A percentile compares a stretch with the other conserved stretches of the same genome.
Evolutionary conservation across 805 yeast genomes (phyloP).

Genomic region (Naumovozyma dairenensis): DNA sequence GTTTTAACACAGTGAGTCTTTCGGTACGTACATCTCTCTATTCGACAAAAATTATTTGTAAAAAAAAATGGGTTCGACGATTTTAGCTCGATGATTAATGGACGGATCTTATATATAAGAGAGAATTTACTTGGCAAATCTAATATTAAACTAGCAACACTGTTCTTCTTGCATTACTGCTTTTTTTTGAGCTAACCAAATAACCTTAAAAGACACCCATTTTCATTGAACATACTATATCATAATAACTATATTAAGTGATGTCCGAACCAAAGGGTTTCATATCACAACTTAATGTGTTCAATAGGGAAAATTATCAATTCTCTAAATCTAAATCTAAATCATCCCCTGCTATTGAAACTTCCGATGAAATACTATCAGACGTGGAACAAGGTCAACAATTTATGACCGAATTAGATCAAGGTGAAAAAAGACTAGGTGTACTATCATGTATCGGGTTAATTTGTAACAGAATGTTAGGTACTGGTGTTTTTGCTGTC

Average conservation of each 20-base stretch:
- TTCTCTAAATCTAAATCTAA: slow-evolving; percentile 4
- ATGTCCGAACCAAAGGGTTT: slow-evolving; percentile 14
- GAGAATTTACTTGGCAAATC: too few species aligned
- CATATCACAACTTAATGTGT: slow-evolving; percentile 22
- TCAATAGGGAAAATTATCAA: slow-evolving; percentile 23
- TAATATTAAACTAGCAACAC: too few species aligned
- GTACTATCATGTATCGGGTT: slow-evolving; percentile 52
- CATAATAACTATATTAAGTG: neutral
- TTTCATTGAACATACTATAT: too few species aligned
- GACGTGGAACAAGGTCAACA: slow-evolving; percentile 23
- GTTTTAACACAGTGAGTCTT: too few species aligned
- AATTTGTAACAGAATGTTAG: slow-evolving; percentile 59
- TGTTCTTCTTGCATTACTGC: too few species aligned
- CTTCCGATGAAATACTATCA: slow-evolving; percentile 6
- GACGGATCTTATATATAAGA: too few species aligned
- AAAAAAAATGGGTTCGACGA: too few species aligned
- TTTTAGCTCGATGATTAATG: too few species aligned
- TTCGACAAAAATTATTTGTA: too few species aligned
- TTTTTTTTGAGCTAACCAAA: too few species aligned
- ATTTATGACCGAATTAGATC: slow-evolving; percentile 30
- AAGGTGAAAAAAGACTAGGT: slow-evolving; percentile 38
- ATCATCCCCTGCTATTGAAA: neutral
- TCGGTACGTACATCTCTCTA: too few species aligned
- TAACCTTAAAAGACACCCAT: too few species aligned
- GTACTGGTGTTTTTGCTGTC: slow-evolving; percentile 69